Conservation (phyloP, 2,329 filamentous ascomycete species). For the Apiospora malaysiana region DNA sequence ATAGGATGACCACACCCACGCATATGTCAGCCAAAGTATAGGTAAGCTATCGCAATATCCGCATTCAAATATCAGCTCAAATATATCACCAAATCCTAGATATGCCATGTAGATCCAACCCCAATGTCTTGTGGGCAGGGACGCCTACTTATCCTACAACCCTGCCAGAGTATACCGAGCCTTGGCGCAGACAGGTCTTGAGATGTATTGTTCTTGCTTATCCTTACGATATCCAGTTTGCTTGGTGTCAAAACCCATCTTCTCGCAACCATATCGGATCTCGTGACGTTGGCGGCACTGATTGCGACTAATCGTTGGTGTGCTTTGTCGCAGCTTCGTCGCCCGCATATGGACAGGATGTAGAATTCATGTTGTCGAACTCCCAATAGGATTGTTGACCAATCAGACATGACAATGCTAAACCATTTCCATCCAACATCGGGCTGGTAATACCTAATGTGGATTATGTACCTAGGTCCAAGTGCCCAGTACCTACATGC, state of each 20-base stretch:
- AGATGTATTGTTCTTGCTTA: background rate
- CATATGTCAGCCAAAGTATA: background rate
- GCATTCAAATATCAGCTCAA: background rate
- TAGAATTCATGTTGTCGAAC: background rate
- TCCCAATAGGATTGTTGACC: conserved; percentile 1
- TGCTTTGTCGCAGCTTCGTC: background rate
- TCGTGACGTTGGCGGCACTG: background rate
- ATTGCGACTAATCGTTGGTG: background rate
- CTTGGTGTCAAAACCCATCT: fast-evolving
- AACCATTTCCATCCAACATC: background rate
- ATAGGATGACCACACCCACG: background rate
- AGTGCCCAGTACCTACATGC: background rate
- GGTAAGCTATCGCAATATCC: background rate
- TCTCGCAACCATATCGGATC: too few relatives aligned
- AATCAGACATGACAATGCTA: background rate
- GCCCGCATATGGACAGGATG: background rate
- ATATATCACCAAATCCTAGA: background rate
- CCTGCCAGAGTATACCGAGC: background rate
- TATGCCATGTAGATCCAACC: background rate
- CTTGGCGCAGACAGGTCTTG: background rate
- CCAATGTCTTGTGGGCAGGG: background rate
- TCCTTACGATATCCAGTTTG: background rate
- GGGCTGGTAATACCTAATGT: background rate
- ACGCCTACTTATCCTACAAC: background rate
- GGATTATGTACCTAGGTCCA: too few relatives aligned